Conservation (phyloP, 352 stramenopile genomes). For the Pythium grandisporangium region DNA sequence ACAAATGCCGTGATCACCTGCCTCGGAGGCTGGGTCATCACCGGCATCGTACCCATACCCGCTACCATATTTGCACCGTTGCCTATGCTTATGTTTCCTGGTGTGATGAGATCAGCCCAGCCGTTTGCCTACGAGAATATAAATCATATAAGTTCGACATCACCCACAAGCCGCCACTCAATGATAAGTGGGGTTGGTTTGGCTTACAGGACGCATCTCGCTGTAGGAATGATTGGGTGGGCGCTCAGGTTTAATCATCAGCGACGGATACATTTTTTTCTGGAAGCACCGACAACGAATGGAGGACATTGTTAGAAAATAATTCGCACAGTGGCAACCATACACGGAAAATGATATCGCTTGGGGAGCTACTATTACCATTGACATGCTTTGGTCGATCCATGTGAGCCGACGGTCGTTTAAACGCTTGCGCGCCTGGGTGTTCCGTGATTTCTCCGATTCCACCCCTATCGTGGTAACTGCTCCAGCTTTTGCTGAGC, state of each 20-base stretch:
- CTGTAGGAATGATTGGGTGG: constrained; percentile 72
- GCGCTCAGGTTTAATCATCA: constrained; percentile 51
- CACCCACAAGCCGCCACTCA: too few species aligned
- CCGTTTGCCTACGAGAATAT: constrained; percentile 41
- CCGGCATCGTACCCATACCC: too few species aligned
- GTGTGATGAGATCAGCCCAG: constrained; percentile 43
- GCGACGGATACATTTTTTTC: constrained; percentile 44
- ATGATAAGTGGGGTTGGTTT: too few species aligned
- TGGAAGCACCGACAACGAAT: constrained; percentile 8
- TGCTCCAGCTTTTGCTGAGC: too few species aligned
- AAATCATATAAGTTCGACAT: too few species aligned
- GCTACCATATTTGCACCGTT: neutral
- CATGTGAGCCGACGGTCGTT: constrained; percentile 34
- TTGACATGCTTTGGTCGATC: constrained; percentile 57
- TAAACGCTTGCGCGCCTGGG: too few species aligned
- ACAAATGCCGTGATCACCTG: too few species aligned
- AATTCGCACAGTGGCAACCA: neutral
- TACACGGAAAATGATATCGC: too few species aligned
- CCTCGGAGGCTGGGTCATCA: too few species aligned
- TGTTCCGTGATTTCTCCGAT: too few species aligned
- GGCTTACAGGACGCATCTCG: constrained; percentile 58
- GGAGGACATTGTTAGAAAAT: neutral
- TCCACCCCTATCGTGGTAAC: too few species aligned
- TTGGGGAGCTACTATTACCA: constrained; percentile 35
- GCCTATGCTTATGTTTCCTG: too few species aligned